Percentiles rank a stretch among this genome's conserved stretches.
Evolutionary conservation across 495 filamentous ascomycete species (phyloP).

Genomic region (Podospora didyma): DNA sequence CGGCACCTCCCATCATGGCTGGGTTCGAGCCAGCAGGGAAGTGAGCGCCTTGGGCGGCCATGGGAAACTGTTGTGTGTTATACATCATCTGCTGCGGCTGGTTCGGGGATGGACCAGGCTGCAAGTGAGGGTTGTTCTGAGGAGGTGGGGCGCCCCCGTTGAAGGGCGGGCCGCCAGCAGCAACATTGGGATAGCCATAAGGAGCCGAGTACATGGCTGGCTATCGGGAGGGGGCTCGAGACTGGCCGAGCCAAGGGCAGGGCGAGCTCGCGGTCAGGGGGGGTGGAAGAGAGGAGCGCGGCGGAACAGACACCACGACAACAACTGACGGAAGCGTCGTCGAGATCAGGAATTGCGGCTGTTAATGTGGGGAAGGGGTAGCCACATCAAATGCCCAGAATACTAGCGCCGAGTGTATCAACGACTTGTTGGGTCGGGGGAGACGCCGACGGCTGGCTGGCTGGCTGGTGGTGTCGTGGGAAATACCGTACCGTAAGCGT

Average conservation of each 20-base stretch:
- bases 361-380: constrained; percentile 31
- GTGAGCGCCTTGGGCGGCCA: constrained; percentile 37
- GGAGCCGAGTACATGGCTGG: constrained; percentile 47
- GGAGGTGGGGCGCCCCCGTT: constrained; percentile 47
- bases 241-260: constrained; percentile 22
- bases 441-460: too few relatives aligned
- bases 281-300: constrained; percentile 12
- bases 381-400: constrained; percentile 18
- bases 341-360: constrained; percentile 34
- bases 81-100: constrained; percentile 46
- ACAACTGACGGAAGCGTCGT: constrained; percentile 22
- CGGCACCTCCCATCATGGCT: constrained; percentile 44
- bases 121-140: constrained; percentile 40
- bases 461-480: too few relatives aligned
- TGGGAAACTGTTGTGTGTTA: constrained; percentile 44
- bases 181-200: constrained; percentile 47
- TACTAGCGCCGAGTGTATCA: background rate
- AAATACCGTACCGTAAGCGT: too few relatives aligned
- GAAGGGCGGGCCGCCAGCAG: constrained; percentile 40
- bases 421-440: background rate
- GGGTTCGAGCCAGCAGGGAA: constrained; percentile 41
- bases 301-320: constrained; percentile 16
- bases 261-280: constrained; percentile 12
- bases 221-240: constrained; percentile 7
- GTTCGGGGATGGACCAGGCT: constrained; percentile 40